Percentiles rank a stretch among this genome's conserved stretches.
Evolutionary conservation across 305 asterid species (phyloP).

Genomic region (Caryopteris hybrid): DNA sequence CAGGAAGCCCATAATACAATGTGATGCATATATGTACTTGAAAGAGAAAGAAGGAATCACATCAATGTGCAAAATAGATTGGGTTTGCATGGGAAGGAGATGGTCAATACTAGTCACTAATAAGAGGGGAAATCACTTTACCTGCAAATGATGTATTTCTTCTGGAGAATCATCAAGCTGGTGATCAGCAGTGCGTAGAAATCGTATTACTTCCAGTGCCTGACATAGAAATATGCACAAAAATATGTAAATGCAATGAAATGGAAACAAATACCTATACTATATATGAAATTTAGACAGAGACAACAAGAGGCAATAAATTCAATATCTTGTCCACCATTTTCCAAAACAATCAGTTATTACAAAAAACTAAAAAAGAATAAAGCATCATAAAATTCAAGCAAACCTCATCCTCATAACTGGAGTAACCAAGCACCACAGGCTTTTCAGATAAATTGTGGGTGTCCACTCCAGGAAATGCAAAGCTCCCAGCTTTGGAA

Average conservation of each 20-base stretch:
- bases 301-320: not conserved
- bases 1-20: not conserved
- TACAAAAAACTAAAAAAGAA: not conserved
- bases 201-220: conserved; percentile 31
- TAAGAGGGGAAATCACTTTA: conserved; percentile 1
- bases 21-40: not conserved
- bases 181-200: conserved; percentile 14
- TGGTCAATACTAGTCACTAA: not conserved
- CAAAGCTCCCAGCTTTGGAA: conserved; percentile 20
- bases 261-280: not conserved
- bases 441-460: conserved; percentile 17
- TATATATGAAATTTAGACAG: not conserved
- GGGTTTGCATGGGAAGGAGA: conserved; percentile 3
- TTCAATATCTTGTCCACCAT: not conserved
- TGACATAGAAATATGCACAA: conserved; percentile 14
- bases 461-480: conserved; percentile 28
- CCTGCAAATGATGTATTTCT: conserved; percentile 41
- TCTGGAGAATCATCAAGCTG: conserved; percentile 8
- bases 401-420: conserved; percentile 40
- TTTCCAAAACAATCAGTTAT: not conserved
- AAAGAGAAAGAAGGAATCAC: not conserved
- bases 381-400: not conserved
- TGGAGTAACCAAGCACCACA: conserved; percentile 28
- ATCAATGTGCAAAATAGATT: not conserved
- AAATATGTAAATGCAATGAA: not conserved